Evolutionary conservation across 2,329 filamentous ascomycete species (phyloP), one percentile per base, ranked within the genome.

Genomic region (Rosellinia necatrix): DNA sequence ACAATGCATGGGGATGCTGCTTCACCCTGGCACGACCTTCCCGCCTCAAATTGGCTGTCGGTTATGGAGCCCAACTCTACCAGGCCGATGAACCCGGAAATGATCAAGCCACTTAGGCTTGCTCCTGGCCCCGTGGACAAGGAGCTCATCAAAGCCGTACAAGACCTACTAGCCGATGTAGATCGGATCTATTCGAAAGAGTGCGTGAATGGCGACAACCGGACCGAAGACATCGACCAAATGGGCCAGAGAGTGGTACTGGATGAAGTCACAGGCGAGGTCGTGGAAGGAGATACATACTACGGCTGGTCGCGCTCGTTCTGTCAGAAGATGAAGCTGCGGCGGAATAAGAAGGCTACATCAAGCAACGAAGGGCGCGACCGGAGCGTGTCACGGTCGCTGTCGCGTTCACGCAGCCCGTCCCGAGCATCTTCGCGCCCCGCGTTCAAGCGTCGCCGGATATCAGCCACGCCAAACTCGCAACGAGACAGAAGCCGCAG

Each of bases 281-380:
- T 87, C 2, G 70, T 86, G 6, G 78, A 80, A 6, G 87, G 86
- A 1, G 86, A 90, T 60, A 90, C 89, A 1, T 96, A 96, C 71
- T 96, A 96, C 69, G 92, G 91, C 58, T 96, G 92, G 92, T 93
- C 91, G 4, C 81, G 83, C 34, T 77, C 78, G 1, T 94, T 96
- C 64, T 96, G 90, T 69, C 80, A 90, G 63, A 89, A 88, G 67
- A 94, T 94, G 88, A 91, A 88, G 72, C 75, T 78, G 47, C 77
- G 81, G 32, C 73, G 70, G 24, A 75, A 70, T 40, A 76, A 73
- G 52, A 64, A 64, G 10, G 63, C 56, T 44, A 62, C 25, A 12
- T 52, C 58, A 4, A 61, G 59, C 4, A 58, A 61, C n/a, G 63
- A 62, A 4, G 58, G 44, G 40, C 64, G 66, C 13, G 61, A 64